Conservation (phyloP, 345 rosid species). For the Populus euphratica region DNA sequence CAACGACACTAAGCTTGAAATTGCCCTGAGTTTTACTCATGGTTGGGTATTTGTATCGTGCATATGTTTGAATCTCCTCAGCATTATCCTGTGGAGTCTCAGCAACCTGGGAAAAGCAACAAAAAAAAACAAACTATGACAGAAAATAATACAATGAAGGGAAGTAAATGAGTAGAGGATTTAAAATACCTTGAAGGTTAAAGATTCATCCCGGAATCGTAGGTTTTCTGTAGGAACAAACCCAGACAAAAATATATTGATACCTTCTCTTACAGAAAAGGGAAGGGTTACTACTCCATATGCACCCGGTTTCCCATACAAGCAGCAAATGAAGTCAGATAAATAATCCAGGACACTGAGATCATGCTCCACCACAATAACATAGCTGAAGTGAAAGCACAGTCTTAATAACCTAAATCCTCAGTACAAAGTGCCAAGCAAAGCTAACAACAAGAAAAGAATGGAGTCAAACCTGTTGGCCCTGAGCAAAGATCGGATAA, state of each 20-base stretch:
- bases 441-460: not conserved
- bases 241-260: slow-evolving; percentile 92
- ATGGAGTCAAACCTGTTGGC: slow-evolving; percentile 63
- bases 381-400: slow-evolving; percentile 60
- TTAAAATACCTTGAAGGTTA: slow-evolving; percentile 76
- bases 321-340: slow-evolving; percentile 95
- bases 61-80: slow-evolving; percentile 90
- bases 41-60: slow-evolving; percentile 86
- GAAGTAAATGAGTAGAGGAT: not conserved
- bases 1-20: slow-evolving; percentile 68
- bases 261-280: slow-evolving; percentile 95
- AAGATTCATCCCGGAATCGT: slow-evolving; percentile 88
- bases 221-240: slow-evolving; percentile 94
- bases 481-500: slow-evolving; percentile 79
- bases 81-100: slow-evolving; percentile 95
- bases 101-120: slow-evolving; percentile 63
- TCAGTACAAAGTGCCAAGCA: not conserved
- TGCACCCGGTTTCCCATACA: slow-evolving; percentile 98
- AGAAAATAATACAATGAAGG: not conserved
- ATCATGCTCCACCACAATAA: slow-evolving; percentile 98
- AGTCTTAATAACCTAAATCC: not conserved
- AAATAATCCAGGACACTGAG: slow-evolving; percentile 94
- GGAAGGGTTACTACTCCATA: slow-evolving; percentile 99
- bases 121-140: not conserved
- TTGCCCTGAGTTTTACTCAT: slow-evolving; percentile 87